Base-by-base conservation (phyloP, 164 flowering plant species). In the Aristolochia californica region DNA sequence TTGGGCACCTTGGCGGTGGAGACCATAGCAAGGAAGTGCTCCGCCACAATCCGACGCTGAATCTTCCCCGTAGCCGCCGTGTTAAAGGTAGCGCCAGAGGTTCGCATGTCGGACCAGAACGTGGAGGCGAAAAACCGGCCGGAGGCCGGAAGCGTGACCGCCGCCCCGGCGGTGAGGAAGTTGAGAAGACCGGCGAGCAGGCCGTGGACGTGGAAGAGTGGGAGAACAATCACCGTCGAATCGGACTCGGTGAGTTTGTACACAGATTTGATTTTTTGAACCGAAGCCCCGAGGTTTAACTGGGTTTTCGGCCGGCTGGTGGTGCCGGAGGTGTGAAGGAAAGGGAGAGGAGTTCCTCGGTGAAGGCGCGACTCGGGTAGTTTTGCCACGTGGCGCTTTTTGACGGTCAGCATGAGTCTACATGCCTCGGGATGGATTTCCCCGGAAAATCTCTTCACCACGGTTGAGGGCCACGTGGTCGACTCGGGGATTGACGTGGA, bases 321-420 rank as follows among this genome's bases (percentile, higher is more conserved):
- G 56, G 98, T 91, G 47, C 97, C 98, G 12, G 97, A 88, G 2
- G 98, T 91, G 80, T 91, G 98, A 30, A 91, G 83, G 72, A 91
- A 91, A 20, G 45, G 45, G 45, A 14, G 45, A 14, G 45, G 45
- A 14, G 45, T 43, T 43, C 45, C 45, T 43, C 45, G 14, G 45
- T 7, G 45, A 43, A 8, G 45, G 45, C 45, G 45, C 11, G 45
- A 14, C 45, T 8, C 45, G 45, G 14, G 45, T 8, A 14, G 45
- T 43, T n/a, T 14, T 14, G 45, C 11, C 45, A 14, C 11, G 45
- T 14, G 11, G 45, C 45, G 45, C 45, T 8, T 8, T 43, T 43
- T 14, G 45, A 8, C 45, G n/a, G n/a, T n/a, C n/a, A n/a, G n/a
- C n/a, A n/a, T n/a, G n/a, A n/a, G n/a, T n/a, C n/a, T n/a, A n/a